Evolutionary conservation across 1,139 yeast genomes (phyloP), one percentile per base, ranked within the genome.

Genomic region (Pichia sp.): DNA sequence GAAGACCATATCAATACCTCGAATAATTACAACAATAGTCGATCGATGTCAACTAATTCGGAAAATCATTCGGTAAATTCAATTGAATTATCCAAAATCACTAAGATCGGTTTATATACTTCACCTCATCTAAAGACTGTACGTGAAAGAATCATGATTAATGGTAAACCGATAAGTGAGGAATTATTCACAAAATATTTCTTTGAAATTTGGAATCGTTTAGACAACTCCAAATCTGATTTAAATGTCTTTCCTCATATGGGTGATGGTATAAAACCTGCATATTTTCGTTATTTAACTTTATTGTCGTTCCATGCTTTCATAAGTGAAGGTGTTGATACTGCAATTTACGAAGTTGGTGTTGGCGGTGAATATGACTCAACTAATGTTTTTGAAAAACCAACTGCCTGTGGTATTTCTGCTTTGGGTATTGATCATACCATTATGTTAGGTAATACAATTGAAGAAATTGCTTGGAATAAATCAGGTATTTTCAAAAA

Each of bases 361-460:
- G 95, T 94, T 46, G 99, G 99, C 27, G 99, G 99, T 12, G 94
- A 87, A 61, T 87, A 80, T 62, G 99, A 94, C 66, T 87, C 97
- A 13, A 94, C 99, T 12, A 94, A 94, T 63, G 78, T 94, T 13
- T 78, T 94, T 44, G 79, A 74, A 35, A 68, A 72, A 40, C 98
- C 98, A 12, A 78, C 88, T 0, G 94, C 81, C 1, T 83, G 96
- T 35, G 98, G 96, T 37, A 84, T 94, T 20, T 71, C 94, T 5
- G 77, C 92, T 11, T 70, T 94, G 53, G 98, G 97, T 1, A 85
- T 94, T 39, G 99, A 94, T 64, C 99, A 94, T 65, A 85, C 92
- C 0, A 74, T 80, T 52, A 85, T 94, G 78, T 73, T 94, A 50
- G 99, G 99, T 8, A 70, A 80, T 55, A 90, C 97, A 0, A 76